phyloP scores from a whole-genome alignment of 768 basidiomycete genomes.

The Collybiopsis luxurians region DNA sequence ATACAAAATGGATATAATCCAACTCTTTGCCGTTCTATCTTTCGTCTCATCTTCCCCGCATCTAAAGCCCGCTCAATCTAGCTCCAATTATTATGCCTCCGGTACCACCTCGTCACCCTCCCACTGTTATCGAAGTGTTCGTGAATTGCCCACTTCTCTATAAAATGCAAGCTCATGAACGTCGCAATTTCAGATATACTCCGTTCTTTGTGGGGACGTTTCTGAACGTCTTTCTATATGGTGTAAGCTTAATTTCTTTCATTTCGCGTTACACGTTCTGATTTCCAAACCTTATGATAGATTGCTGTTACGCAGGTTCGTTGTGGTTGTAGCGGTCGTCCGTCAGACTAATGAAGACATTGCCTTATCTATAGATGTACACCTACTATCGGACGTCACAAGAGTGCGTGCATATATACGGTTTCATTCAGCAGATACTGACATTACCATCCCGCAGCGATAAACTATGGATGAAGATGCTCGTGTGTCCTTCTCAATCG shows the following conservation, averaged over 20 bases:
- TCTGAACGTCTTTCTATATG: slow-evolving; percentile 5
- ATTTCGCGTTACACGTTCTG: too few relatives aligned
- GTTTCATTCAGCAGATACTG: too few relatives aligned
- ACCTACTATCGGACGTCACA: slow-evolving; percentile 4
- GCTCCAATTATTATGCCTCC: background rate
- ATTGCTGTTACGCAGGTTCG: slow-evolving; percentile 1
- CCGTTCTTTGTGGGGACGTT: slow-evolving; percentile 8
- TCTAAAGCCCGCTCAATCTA: too few relatives aligned
- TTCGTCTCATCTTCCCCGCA: too few relatives aligned
- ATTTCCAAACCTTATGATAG: background rate
- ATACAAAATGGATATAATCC: too few relatives aligned
- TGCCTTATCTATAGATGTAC: background rate
- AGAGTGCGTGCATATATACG: background rate
- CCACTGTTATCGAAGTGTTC: slow-evolving; percentile 5
- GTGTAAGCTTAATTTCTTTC: background rate
- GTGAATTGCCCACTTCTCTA: background rate
- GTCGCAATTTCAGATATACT: slow-evolving; percentile 5
- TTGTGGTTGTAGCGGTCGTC: too few relatives aligned
- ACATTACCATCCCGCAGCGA: background rate
- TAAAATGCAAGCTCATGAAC: too few relatives aligned
- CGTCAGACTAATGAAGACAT: too few relatives aligned
- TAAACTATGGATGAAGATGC: slow-evolving; percentile 2
- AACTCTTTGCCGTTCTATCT: too few relatives aligned
- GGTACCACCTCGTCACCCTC: background rate
- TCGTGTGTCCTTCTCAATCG: background rate